Conservation (phyloP, 371 early-diverging fungal genomes). For the Circinella minor region DNA sequence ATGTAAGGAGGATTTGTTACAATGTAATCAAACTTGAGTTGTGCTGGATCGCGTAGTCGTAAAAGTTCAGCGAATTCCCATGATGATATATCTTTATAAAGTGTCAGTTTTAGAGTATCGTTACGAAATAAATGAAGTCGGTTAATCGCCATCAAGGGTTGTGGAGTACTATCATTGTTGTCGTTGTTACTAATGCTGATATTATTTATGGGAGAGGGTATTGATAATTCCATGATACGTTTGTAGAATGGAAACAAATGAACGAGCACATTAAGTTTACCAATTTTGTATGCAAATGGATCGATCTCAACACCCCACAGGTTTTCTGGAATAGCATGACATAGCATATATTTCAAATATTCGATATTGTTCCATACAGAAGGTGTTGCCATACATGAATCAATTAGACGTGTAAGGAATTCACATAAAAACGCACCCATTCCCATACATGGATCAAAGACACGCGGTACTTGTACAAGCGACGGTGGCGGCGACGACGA, state of each 20-base stretch:
- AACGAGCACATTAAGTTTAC: slow-evolving; percentile 43
- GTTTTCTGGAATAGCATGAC: slow-evolving; percentile 37
- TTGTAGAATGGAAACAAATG: slow-evolving; percentile 48
- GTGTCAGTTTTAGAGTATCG: slow-evolving; percentile 56
- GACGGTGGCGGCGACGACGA: not conserved
- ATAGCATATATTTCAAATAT: slow-evolving; percentile 32
- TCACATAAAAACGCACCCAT: slow-evolving; percentile 65
- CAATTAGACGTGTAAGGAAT: slow-evolving; percentile 49
- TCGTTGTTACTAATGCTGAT: no score
- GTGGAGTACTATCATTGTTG: not conserved
- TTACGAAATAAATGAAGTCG: slow-evolving; percentile 61
- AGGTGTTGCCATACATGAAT: slow-evolving; percentile 28
- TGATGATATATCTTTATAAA: slow-evolving; percentile 28
- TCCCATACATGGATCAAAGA: slow-evolving; percentile 68
- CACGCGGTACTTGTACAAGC: slow-evolving; percentile 35
- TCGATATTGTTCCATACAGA: slow-evolving; percentile 46
- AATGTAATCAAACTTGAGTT: slow-evolving; percentile 58
- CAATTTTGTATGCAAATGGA: slow-evolving; percentile 56
- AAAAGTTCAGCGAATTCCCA: slow-evolving; percentile 10
- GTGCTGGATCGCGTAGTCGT: slow-evolving; percentile 47
- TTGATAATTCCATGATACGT: slow-evolving; percentile 29
- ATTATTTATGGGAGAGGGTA: not conserved
- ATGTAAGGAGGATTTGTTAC: slow-evolving; percentile 76
- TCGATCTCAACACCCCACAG: slow-evolving; percentile 71
- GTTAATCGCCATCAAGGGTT: slow-evolving; percentile 17